Base-by-base conservation (phyloP, 2,329 filamentous ascomycete genomes). In the Curvularia sp. region DNA sequence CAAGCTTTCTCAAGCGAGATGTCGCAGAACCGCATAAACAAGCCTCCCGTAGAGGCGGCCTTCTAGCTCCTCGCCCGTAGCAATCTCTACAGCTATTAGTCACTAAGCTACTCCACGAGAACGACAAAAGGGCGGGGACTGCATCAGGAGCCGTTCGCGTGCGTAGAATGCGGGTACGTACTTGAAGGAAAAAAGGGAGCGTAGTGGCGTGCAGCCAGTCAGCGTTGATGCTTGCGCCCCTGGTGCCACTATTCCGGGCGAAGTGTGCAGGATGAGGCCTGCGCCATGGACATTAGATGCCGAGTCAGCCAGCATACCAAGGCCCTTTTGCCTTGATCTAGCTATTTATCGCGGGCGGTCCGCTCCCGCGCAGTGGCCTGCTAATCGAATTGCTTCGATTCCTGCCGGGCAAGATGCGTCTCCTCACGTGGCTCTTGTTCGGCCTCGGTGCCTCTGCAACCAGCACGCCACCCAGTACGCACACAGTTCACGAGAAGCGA, bases 401-500 rank as follows among this genome's bases (percentile, higher is more conserved):
- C 25, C n/a, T 28, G n/a, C 8, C 21, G 42, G 18, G 42, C 41
- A 62, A 27, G 6, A 63, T 66, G 62, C 60, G 46, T 47, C 25
- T 58, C 30, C 52, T 52, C 13, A 39, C 49, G n/a, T 57, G 49
- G 27, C 3, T 65, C 19, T 27, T 56, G 39, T 43, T 65, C 19
- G 34, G 53, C 34, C 55, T 63, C 8, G 32, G 48, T 21, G 45
- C 48, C 27, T 34, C 61, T 6, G 51, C 39, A 15, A 39, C 36
- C 10, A 27, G 49, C 34, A 58, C 55, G 9, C 58, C 60, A n/a
- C 52, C 48, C 7, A 43, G 21, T 8, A 52, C 59, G 5, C 57
- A 66, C 21, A 34, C 41, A 5, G 19, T 60, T 7, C 64, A 65
- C n/a, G 62, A 65, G 42, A 65, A 61, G 47, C 53, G 62, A 36